These are phyloP conservation scores for Wilhelminamyces savonicus DNA, from an alignment of 805 yeast genomes.

Conservation along the genomic window DNA sequence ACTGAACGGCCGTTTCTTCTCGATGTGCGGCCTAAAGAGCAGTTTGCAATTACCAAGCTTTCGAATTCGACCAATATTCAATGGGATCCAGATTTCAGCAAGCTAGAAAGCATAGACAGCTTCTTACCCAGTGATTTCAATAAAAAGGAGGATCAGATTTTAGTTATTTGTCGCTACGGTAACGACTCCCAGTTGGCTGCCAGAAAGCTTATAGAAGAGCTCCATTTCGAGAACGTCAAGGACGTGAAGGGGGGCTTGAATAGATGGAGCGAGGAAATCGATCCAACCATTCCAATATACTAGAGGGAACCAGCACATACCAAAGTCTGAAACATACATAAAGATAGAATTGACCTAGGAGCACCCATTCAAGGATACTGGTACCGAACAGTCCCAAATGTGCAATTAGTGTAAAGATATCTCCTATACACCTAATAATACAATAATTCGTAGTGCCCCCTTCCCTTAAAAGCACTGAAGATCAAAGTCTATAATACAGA, in stretches of 20 bases:
- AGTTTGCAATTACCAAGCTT: constrained; percentile 61
- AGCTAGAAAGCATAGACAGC: constrained; percentile 13
- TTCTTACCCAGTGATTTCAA: constrained; percentile 14
- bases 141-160: constrained; percentile 25
- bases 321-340: too few relatives aligned
- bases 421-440: too few relatives aligned
- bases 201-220: constrained; percentile 42
- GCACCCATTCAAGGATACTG: too few relatives aligned
- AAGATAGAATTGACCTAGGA: too few relatives aligned
- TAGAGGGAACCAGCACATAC: background rate
- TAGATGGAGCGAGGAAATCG: constrained; percentile 59
- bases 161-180: constrained; percentile 80
- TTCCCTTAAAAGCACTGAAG: too few relatives aligned
- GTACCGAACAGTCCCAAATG: too few relatives aligned
- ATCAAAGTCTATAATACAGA: background rate
- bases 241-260: constrained; percentile 78
- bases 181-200: constrained; percentile 86
- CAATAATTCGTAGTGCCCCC: too few relatives aligned
- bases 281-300: constrained; percentile 24
- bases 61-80: constrained; percentile 61
- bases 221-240: constrained; percentile 43
- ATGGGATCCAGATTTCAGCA: constrained; percentile 39
- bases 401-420: too few relatives aligned
- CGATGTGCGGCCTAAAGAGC: constrained; percentile 81
- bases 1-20: constrained; percentile 31